phyloP scores from a whole-genome alignment of 2,329 filamentous ascomycete species.

The Neurospora crassa region DNA sequence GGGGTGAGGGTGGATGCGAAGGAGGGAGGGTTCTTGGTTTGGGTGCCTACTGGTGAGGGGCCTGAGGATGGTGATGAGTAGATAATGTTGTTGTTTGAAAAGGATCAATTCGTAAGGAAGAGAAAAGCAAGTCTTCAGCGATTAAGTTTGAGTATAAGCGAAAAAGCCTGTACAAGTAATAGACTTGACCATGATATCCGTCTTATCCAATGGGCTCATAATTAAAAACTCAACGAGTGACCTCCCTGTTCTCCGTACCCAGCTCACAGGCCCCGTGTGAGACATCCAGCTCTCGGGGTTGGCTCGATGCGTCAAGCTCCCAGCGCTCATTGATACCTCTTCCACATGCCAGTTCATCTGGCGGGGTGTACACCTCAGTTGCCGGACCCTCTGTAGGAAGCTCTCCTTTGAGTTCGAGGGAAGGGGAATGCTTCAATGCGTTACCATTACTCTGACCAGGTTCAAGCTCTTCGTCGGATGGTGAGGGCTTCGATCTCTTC shows the following conservation, averaged over 20 bases:
- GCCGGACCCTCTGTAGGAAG: background rate
- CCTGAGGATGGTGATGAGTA: conserved; percentile 7
- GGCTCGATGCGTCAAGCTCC: background rate
- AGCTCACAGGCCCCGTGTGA: background rate
- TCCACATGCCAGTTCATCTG: background rate
- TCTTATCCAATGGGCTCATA: no score
- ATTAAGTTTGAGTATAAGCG: no score
- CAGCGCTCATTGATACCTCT: background rate
- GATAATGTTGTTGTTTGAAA: no score
- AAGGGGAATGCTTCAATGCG: no score
- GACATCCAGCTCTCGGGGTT: background rate
- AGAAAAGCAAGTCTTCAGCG: no score
- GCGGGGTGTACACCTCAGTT: background rate
- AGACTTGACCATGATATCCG: no score
- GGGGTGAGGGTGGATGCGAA: conserved; percentile 61
- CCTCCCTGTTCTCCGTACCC: background rate
- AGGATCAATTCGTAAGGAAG: no score
- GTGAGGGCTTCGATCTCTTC: no score
- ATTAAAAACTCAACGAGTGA: no score
- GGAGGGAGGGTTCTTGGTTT: conserved; percentile 51
- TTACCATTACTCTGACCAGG: no score
- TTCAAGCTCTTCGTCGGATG: no score
- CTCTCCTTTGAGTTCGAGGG: background rate
- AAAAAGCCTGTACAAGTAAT: no score
- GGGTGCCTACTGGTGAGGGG: conserved; percentile 40